A percentile compares a stretch with the other conserved stretches of the same genome.
Evolutionary conservation across 495 filamentous ascomycete species (phyloP).

Genomic region (Penicillium herquei): DNA sequence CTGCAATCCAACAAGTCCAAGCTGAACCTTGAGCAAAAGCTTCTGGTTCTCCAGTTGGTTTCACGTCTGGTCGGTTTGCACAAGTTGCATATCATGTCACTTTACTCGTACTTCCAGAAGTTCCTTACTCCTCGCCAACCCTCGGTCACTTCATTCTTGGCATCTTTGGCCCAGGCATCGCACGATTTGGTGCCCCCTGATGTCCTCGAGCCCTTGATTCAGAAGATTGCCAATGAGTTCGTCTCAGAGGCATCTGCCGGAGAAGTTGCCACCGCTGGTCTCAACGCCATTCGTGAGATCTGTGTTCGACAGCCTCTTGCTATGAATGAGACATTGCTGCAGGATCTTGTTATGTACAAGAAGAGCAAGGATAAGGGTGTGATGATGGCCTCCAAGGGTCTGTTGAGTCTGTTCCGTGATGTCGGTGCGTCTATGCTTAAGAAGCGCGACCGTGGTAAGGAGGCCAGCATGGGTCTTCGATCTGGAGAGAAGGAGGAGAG

Average conservation of each 20-base stretch:
- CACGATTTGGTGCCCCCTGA: constrained; percentile 93
- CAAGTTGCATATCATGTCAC: constrained; percentile 78
- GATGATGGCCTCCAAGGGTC: constrained; percentile 91
- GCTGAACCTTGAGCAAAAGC: constrained; percentile 86
- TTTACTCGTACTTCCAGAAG: constrained; percentile 86
- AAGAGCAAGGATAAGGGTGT: constrained; percentile 98
- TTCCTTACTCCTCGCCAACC: constrained; percentile 85
- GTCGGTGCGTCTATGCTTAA: constrained; percentile 85
- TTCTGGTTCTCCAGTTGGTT: constrained; percentile 83
- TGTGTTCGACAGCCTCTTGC: constrained; percentile 89
- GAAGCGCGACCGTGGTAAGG: constrained; percentile 88
- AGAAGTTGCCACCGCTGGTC: constrained; percentile 87
- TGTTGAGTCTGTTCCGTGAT: constrained; percentile 87
- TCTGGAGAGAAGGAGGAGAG: constrained; percentile 65
- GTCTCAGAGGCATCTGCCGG: constrained; percentile 90
- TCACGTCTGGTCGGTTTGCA: constrained; percentile 90
- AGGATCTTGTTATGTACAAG: constrained; percentile 93
- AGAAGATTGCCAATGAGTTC: constrained; percentile 98
- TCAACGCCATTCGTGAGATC: constrained; percentile 93
- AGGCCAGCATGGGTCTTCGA: constrained; percentile 79
- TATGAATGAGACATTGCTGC: constrained; percentile 92
- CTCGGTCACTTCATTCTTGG: constrained; percentile 91
- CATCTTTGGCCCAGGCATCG: constrained; percentile 85
- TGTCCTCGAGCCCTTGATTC: constrained; percentile 83
- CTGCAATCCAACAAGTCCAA: constrained; percentile 82